Evolutionary conservation across 2,329 filamentous ascomycete species (phyloP), one percentile per base, ranked within the genome.

Genomic region (Helicocarpus griseus): DNA sequence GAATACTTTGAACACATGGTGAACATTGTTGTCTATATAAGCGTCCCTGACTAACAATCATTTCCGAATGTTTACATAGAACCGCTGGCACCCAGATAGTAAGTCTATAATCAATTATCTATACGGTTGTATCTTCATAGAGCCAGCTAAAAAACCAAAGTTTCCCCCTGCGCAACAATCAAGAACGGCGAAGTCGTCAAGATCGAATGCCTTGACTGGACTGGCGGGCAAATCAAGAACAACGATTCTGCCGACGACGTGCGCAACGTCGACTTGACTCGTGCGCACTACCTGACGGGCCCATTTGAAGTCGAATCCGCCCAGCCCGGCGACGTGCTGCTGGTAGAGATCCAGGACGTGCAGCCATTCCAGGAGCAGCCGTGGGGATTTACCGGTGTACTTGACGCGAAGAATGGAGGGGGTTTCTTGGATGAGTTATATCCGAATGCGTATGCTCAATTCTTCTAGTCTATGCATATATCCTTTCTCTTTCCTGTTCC

Each of bases 61-160:
- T 24, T 11, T 44, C 9, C 29, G n/a, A n/a, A n/a, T n/a, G n/a
- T 1, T 2, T 35, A n/a, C 38, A 19, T 57, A 89, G 86, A 96
- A 96, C 63, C 78, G 89, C 66, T 95, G 89, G 90, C 90, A 96
- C 64, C 90, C 90, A 33, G 89, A 95, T 58, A 85, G 87, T 89
- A 76, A 49, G 76, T 63, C n/a, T 35, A 11, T 19, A 24, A 7
- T n/a, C 29, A 13, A 29, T 29, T 28, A 6, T 26, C 9, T 5
- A 5, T 19, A 11, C 31, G 14, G 21, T 17, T 38, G 33, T 48
- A 2, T 17, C 14, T 6, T 22, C 4, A 3, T 9, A 52, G 31
- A 38, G 2, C 14, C 5, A n/a, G n/a, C 14, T 45, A 5, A 26
- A 50, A 17, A 21, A 51, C 5, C n/a, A 39, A 54, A 93, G 87